A percentile compares a stretch with the other conserved stretches of the same genome.
Conservation (phyloP, 1,139 yeast species). For the Candida sanyaensis region DNA sequence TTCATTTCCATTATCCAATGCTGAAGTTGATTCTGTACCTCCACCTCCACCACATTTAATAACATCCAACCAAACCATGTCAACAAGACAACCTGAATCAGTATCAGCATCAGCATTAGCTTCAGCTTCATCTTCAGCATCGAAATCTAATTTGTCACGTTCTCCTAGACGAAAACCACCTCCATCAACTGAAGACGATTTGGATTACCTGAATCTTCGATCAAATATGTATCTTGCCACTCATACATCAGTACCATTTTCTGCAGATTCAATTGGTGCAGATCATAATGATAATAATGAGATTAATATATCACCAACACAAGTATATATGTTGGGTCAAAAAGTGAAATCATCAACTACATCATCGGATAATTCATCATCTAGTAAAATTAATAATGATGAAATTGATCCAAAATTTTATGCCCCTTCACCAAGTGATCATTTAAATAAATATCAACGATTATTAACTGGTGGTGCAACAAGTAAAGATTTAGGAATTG, state of each 20-base stretch:
- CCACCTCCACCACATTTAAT: conserved; percentile 15
- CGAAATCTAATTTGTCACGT: conserved; percentile 14
- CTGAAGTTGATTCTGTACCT: conserved; percentile 6
- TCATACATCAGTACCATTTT: conserved; percentile 39
- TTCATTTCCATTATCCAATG: conserved; percentile 1
- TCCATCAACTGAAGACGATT: conserved; percentile 7
- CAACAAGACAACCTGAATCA: conserved; percentile 4
- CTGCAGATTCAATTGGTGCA: conserved; percentile 46
- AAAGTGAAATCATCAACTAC: conserved; percentile 33
- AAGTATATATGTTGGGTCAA: conserved; percentile 37
- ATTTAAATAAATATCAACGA: conserved; percentile 25
- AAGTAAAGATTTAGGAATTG: conserved; percentile 24
- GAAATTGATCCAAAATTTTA: conserved; percentile 47
- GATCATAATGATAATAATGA: no score
- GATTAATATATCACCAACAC: conserved; percentile 28
- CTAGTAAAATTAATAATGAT: conserved; percentile 23
- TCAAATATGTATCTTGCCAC: conserved; percentile 10
- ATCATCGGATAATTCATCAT: conserved; percentile 16
- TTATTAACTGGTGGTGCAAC: conserved; percentile 24
- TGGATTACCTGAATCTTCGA: conserved; percentile 15
- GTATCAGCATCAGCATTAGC: conserved; percentile 9
- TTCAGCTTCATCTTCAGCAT: background rate
- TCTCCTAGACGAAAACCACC: conserved; percentile 19
- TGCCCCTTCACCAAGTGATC: conserved; percentile 52
- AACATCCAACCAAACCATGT: background rate